Evolutionary conservation across 345 rosid species (phyloP).

Genomic region (Dimocarpus longan): DNA sequence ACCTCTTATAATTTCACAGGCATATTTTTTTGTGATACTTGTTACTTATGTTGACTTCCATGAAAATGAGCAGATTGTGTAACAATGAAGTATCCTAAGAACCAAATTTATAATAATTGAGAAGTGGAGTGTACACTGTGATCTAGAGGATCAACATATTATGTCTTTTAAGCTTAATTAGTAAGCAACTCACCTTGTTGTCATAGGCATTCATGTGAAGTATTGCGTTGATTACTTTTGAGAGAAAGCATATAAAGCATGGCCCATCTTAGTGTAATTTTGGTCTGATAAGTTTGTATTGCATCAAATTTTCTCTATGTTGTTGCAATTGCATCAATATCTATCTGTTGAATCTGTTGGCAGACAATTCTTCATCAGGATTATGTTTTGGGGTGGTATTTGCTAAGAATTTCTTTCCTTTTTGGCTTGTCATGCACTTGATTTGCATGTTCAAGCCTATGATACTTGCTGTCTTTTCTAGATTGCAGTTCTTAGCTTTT

Average conservation of each 20-base stretch:
- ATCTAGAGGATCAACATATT: not conserved
- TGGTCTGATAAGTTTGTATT: not conserved
- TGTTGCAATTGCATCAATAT: conserved; percentile 16
- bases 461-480: not conserved
- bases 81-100: not conserved
- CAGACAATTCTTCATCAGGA: conserved; percentile 15
- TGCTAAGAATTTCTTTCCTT: conserved; percentile 10
- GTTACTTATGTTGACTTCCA: not conserved
- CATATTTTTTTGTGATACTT: not conserved
- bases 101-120: not conserved
- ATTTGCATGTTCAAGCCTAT: not conserved
- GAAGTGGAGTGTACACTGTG: not conserved
- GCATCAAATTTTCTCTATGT: not conserved
- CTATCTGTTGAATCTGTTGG: conserved; percentile 16
- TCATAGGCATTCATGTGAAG: not conserved
- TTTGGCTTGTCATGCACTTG: not conserved
- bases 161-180: not conserved
- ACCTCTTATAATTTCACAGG: not conserved
- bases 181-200: not conserved
- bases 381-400: conserved; percentile 15
- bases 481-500: conserved; percentile 1
- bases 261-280: not conserved
- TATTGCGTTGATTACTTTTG: not conserved
- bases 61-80: not conserved
- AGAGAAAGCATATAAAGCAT: not conserved